These are phyloP conservation scores for Aspergillus arachidicola DNA, from an alignment of 2,329 filamentous ascomycete genomes.

Conservation along the genomic window DNA sequence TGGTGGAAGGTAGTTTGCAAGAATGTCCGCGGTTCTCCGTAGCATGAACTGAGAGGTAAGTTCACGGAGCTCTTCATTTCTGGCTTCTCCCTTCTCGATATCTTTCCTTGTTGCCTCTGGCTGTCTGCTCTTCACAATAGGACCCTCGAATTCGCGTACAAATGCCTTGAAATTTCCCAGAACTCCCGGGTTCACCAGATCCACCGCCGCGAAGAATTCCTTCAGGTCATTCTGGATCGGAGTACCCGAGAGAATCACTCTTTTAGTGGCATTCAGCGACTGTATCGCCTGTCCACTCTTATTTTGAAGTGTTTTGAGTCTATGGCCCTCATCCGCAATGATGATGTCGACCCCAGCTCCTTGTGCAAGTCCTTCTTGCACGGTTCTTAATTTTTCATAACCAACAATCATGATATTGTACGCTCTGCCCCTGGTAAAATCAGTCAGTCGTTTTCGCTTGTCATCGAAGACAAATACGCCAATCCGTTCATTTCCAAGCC, in stretches of 20 bases:
- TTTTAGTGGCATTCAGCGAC: conserved; percentile 61
- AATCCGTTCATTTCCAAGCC: conserved; percentile 70
- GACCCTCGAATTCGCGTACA: conserved; percentile 65
- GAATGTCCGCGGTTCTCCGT: conserved; percentile 66
- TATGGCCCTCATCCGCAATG: conserved; percentile 70
- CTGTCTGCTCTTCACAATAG: conserved; percentile 66
- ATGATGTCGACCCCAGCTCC: conserved; percentile 68
- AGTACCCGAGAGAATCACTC: conserved; percentile 67
- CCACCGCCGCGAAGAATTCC: conserved; percentile 69
- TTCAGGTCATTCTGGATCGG: conserved; percentile 69
- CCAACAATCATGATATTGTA: conserved; percentile 75
- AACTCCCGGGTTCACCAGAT: conserved; percentile 69
- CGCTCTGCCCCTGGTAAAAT: conserved; percentile 68
- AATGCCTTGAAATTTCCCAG: conserved; percentile 65
- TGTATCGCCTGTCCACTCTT: conserved; percentile 69
- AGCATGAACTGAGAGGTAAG: conserved; percentile 68
- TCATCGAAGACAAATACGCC: conserved; percentile 69
- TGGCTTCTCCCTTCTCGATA: conserved; percentile 64
- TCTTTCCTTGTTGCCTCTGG: conserved; percentile 64
- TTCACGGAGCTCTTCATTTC: conserved; percentile 62
- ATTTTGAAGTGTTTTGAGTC: conserved; percentile 69
- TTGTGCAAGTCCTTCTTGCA: conserved; percentile 67
- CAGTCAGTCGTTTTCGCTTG: conserved; percentile 61
- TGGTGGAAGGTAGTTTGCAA: conserved; percentile 65
- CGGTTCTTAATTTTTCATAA: conserved; percentile 68